Evolutionary conservation across 1,284 basidiomycete genomes (phyloP).

Genomic region (Ceratobasidium sp.): DNA sequence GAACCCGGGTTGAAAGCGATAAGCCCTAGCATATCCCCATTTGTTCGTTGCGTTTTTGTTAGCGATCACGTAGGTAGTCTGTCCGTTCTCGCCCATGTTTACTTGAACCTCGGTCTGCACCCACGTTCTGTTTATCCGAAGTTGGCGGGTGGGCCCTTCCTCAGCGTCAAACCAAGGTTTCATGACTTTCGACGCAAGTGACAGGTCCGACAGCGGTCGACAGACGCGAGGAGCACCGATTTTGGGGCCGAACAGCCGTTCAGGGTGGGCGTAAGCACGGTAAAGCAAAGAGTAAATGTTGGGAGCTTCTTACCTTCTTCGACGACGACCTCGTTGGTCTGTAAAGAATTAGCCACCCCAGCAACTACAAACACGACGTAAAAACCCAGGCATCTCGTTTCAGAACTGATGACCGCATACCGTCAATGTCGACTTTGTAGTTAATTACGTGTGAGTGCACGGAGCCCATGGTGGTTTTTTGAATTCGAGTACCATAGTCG

Average conservation of each 20-base stretch:
- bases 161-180: conserved; percentile 70
- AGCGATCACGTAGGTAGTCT: conserved; percentile 69
- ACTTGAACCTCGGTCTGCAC: conserved; percentile 69
- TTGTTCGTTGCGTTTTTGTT: conserved; percentile 69
- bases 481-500: conserved; percentile 69
- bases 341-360: conserved; percentile 70
- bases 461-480: conserved; percentile 71
- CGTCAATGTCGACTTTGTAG: conserved; percentile 62
- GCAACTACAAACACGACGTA: conserved; percentile 71
- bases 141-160: conserved; percentile 69
- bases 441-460: conserved; percentile 80
- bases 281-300: neutral
- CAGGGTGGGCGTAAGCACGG: neutral
- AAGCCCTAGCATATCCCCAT: conserved; percentile 71
- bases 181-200: neutral
- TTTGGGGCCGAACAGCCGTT: neutral
- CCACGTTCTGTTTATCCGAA: conserved; percentile 65
- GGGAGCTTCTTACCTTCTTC: conserved; percentile 61
- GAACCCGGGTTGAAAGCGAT: conserved; percentile 69
- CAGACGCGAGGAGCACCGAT: too few relatives aligned
- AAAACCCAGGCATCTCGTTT: conserved; percentile 34
- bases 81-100: conserved; percentile 66
- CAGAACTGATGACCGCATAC: neutral
- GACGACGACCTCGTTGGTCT: conserved; percentile 64
- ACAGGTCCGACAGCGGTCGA: too few relatives aligned